A percentile compares a stretch with the other conserved stretches of the same genome.
phyloP scores from a whole-genome alignment of 352 stramenopile species.

The Globisporangium parvum region DNA sequence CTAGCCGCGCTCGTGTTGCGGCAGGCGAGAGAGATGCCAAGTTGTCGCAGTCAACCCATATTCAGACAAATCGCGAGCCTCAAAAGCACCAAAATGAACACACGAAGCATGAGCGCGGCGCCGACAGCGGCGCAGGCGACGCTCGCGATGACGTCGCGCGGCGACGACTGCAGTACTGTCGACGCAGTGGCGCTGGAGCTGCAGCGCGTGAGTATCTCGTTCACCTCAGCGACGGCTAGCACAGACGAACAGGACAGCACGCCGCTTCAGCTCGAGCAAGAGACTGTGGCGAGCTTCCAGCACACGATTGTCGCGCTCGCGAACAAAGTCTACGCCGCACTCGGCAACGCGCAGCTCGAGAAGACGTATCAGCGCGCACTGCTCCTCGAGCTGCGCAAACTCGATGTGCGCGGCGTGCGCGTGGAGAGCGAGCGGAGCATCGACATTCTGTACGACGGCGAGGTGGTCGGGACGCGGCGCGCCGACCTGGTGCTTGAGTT shows the following conservation, averaged over 20 bases:
- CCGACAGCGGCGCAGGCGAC: not conserved
- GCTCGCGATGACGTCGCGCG: not conserved
- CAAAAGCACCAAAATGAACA: too few species aligned
- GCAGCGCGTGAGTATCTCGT: slow-evolving; percentile 2
- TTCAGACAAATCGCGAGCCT: too few species aligned
- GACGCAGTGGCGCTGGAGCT: not conserved
- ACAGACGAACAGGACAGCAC: not conserved
- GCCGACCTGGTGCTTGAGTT: slow-evolving; percentile 28
- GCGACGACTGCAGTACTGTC: not conserved
- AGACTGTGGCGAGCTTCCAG: slow-evolving; percentile 5
- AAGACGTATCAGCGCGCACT: slow-evolving; percentile 33
- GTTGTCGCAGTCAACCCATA: too few species aligned
- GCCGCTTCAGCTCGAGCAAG: not conserved
- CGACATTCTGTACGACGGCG: slow-evolving; percentile 25
- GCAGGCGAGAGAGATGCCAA: too few species aligned
- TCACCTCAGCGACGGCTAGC: not conserved
- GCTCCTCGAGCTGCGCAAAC: slow-evolving; percentile 15
- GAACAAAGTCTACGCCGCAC: slow-evolving; percentile 26
- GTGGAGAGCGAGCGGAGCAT: slow-evolving; percentile 26
- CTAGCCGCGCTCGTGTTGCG: too few species aligned
- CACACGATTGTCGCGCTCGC: slow-evolving; percentile 18
- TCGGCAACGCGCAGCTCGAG: slow-evolving; percentile 30
- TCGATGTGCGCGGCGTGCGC: slow-evolving; percentile 16
- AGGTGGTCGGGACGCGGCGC: slow-evolving; percentile 21
- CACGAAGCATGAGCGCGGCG: not conserved